Percentiles rank a stretch among this genome's conserved stretches.
These are phyloP conservation scores for Ceratobasidium sp. DNA, from an alignment of 1,284 basidiomycete species.

Conservation along the genomic window DNA sequence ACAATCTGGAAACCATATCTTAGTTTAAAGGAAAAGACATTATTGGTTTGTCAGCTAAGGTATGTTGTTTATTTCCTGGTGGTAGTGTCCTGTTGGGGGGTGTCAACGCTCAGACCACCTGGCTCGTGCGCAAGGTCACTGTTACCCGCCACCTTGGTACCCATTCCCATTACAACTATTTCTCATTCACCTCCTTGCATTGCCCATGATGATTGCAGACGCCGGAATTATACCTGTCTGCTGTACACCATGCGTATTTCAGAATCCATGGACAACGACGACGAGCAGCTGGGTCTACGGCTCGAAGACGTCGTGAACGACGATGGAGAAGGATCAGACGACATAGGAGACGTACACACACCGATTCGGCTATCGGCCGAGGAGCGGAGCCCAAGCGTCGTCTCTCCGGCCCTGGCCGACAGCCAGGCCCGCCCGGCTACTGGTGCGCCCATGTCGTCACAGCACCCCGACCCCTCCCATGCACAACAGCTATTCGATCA, in stretches of 20 bases:
- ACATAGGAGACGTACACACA: slow-evolving; percentile 30
- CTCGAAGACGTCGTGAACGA: slow-evolving; percentile 43
- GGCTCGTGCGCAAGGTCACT: slow-evolving; percentile 39
- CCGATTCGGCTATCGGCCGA: not conserved
- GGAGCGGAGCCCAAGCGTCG: slow-evolving; percentile 4
- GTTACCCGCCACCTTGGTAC: slow-evolving; percentile 21
- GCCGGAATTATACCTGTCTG: not conserved
- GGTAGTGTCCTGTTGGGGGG: slow-evolving; percentile 38
- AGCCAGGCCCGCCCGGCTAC: not conserved
- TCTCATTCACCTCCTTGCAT: not conserved
- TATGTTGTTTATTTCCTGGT: slow-evolving; percentile 38
- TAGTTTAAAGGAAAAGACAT: not conserved
- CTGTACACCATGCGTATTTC: slow-evolving; percentile 24
- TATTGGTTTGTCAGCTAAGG: slow-evolving; percentile 36
- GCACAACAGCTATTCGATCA: slow-evolving; percentile 26
- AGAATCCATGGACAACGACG: slow-evolving; percentile 21
- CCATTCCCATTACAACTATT: too few relatives aligned
- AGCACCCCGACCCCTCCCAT: not conserved
- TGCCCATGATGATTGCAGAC: not conserved
- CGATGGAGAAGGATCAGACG: slow-evolving; percentile 37
- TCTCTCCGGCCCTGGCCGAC: not conserved
- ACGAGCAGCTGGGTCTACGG: slow-evolving; percentile 28
- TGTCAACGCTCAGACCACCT: slow-evolving; percentile 38
- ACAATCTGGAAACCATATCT: too few relatives aligned
- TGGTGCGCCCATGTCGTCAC: slow-evolving; percentile 1